Evolutionary conservation across 768 basidiomycete genomes (phyloP), one percentile per base, ranked within the genome.

Genomic region (Pholiota microspora): DNA sequence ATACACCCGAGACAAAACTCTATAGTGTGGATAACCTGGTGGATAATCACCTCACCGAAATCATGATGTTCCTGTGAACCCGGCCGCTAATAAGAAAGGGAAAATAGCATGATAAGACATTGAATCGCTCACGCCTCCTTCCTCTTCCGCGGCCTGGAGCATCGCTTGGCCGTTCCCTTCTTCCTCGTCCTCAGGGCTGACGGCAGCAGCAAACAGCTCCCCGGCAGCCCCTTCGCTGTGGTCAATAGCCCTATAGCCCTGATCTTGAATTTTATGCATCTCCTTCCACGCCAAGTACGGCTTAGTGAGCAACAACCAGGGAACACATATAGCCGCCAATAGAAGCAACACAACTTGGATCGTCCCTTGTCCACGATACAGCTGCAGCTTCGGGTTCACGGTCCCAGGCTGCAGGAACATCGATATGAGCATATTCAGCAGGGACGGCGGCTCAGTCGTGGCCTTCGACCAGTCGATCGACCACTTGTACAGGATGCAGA

Each of bases 1-100:
- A 98, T 98, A 71, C 96, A 98, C 6, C 96, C 97, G 29, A 99
- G 84, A 68, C 97, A 99, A 73, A 98, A 99, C 74, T 99, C 97
- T 71, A 99, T 98, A 23, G 94, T 96, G 72, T 98, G 97, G 65
- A 99, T 99, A 58, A 97, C 78, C 71, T 99, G 97, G 72, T 99
- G 96, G 56, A 98, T 91, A 21, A 97, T 83, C 55, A 97, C 84
- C 71, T 99, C 97, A 66, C 94, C 78, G 71, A 98, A 92, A 65
- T 97, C 94, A 68, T 95, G 92, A 45, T 90, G 79, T 73, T 94
- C 85, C 82, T 88, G 66, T 47, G 53, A 49, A 61, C 28, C 54
- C 55, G 36, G 54, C 55, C n/a, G n/a, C n/a, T n/a, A 38, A 51
- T 15, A 56, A 46, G 53, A 59, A 62, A 25, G 54, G 34, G 61